phyloP scores from a whole-genome alignment of 2,329 filamentous ascomycete genomes.

The Curvularia spicifera region DNA sequence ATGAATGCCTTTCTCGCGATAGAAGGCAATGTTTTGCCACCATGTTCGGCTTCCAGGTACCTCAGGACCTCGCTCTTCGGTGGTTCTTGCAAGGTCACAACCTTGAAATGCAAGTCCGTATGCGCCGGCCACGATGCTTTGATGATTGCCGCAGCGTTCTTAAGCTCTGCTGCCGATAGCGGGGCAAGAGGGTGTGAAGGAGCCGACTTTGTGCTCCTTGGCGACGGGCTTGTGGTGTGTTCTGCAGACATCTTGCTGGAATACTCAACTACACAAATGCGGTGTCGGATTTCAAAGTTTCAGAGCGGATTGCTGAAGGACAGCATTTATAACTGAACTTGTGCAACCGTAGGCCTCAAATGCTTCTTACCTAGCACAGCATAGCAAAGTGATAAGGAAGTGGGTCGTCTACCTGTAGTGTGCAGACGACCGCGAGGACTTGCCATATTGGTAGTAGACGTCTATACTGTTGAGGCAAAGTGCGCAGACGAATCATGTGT shows the following conservation, averaged over 20 bases:
- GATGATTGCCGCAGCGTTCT: slow-evolving; percentile 58
- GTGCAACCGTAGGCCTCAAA: slow-evolving; percentile 1
- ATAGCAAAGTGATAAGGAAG: slow-evolving; percentile 30
- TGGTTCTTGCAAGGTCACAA: slow-evolving; percentile 70
- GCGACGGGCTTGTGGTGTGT: slow-evolving; percentile 31
- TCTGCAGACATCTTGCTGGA: slow-evolving; percentile 39
- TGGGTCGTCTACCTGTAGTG: slow-evolving; percentile 20
- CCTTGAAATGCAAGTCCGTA: slow-evolving; percentile 68
- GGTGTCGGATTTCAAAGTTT: not conserved
- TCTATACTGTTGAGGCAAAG: slow-evolving; percentile 1
- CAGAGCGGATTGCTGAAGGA: not conserved
- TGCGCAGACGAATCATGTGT: slow-evolving; percentile 18
- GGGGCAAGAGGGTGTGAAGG: slow-evolving; percentile 65
- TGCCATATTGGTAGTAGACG: slow-evolving; percentile 29
- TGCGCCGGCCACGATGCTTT: slow-evolving; percentile 61
- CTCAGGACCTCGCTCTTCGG: slow-evolving; percentile 64
- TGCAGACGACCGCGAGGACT: slow-evolving; percentile 33
- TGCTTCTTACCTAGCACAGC: slow-evolving; percentile 13
- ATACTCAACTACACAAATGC: not conserved
- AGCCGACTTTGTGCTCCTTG: slow-evolving; percentile 6
- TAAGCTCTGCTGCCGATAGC: slow-evolving; percentile 64
- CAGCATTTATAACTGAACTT: not conserved
- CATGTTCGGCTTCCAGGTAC: slow-evolving; percentile 69
- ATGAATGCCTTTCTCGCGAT: slow-evolving; percentile 62
- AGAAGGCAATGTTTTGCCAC: slow-evolving; percentile 58